Evolutionary conservation across 2,329 filamentous ascomycete genomes (phyloP).

Genomic region (Tolypocladium capitatum): DNA sequence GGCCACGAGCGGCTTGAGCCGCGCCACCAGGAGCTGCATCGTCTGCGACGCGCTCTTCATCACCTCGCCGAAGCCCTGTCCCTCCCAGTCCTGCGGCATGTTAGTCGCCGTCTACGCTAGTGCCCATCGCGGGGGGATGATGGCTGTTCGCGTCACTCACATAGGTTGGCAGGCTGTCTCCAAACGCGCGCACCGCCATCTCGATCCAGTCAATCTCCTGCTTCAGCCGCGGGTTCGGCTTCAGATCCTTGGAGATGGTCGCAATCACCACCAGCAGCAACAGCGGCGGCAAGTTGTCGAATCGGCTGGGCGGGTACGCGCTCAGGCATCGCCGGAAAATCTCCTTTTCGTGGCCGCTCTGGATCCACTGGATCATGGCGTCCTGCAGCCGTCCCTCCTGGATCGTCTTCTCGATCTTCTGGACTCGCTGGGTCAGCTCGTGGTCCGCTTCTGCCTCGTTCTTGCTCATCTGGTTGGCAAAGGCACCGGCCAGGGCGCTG

Average conservation of each 20-base stretch:
- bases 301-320: conserved; percentile 23
- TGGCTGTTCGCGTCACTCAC: conserved; percentile 27
- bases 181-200: conserved; percentile 41
- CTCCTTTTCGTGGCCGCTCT: conserved; percentile 47
- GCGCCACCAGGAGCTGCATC: conserved; percentile 23
- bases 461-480: conserved; percentile 21
- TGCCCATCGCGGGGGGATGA: background rate
- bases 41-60: conserved; percentile 25
- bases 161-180: conserved; percentile 31
- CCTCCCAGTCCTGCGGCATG: conserved; percentile 22
- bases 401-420: conserved; percentile 50
- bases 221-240: conserved; percentile 34
- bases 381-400: conserved; percentile 46
- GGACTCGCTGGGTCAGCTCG: conserved; percentile 42
- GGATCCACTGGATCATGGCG: conserved; percentile 54
- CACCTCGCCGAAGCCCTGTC: conserved; percentile 21
- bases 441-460: conserved; percentile 23
- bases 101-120: conserved; percentile 8
- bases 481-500: conserved; percentile 20
- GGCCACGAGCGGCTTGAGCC: conserved; percentile 20
- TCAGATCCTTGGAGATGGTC: conserved; percentile 46
- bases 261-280: conserved; percentile 52
- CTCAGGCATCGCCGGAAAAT: conserved; percentile 40
- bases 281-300: conserved; percentile 45
- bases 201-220: conserved; percentile 49